Conservation (phyloP, 2,329 filamentous ascomycete genomes). For the Aspergillus alliaceus region DNA sequence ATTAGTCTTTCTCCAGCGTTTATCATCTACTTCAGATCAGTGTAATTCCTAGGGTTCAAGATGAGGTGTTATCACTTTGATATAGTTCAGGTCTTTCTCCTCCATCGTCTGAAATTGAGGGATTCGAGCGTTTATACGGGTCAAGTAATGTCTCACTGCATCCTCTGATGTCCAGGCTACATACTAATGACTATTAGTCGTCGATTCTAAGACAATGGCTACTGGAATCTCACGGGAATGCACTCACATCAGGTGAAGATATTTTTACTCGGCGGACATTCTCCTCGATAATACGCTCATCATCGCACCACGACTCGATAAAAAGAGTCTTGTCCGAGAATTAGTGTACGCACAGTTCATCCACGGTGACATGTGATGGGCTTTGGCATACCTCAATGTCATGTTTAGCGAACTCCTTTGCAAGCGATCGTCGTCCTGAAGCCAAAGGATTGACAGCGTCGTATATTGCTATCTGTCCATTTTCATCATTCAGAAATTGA, state of each 20-base stretch:
- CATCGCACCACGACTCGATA: conserved; percentile 92
- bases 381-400: conserved; percentile 70
- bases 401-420: conserved; percentile 97
- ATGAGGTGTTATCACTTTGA: conserved; percentile 58
- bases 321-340: conserved; percentile 74
- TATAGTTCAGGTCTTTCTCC: conserved; percentile 90
- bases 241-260: conserved; percentile 84
- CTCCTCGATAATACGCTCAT: conserved; percentile 89
- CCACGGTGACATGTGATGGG: background rate
- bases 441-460: conserved; percentile 94
- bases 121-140: conserved; percentile 86
- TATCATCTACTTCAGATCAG: conserved; percentile 66
- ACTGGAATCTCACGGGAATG: conserved; percentile 4
- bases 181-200: conserved; percentile 58
- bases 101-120: conserved; percentile 97
- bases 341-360: background rate
- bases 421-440: conserved; percentile 75
- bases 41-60: background rate
- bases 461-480: conserved; percentile 97
- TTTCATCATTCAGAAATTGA: conserved; percentile 92
- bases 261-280: conserved; percentile 98
- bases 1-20: conserved; percentile 91
- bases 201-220: conserved; percentile 5
- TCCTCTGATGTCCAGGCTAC: conserved; percentile 88
- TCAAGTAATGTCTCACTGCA: conserved; percentile 86